A percentile compares a stretch with the other conserved stretches of the same genome.
phyloP scores from a whole-genome alignment of 139 green algal species.

The Asterochloris erici region DNA sequence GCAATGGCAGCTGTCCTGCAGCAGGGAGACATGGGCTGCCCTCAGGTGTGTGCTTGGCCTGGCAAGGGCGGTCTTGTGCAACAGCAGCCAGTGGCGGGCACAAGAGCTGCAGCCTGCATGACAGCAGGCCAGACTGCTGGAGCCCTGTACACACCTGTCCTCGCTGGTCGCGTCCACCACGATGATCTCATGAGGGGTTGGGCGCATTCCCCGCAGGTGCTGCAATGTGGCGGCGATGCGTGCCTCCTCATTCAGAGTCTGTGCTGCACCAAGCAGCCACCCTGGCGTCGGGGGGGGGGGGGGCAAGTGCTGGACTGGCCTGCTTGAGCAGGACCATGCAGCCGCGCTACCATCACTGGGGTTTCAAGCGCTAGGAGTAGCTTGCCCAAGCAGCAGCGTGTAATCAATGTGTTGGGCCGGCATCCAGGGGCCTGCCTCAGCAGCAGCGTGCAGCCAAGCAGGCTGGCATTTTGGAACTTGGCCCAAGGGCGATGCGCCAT shows the following conservation, averaged over 20 bases:
- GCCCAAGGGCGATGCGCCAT: no score
- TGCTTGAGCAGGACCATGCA: no score
- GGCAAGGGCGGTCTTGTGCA: background rate
- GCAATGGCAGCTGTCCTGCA: conserved; percentile 45
- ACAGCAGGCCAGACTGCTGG: background rate
- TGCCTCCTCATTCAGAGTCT: conserved; percentile 61
- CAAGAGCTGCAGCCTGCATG: background rate
- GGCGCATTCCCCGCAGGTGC: conserved; percentile 37
- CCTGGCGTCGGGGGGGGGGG: no score
- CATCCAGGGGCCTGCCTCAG: no score
- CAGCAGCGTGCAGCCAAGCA: no score
- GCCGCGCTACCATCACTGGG: no score
- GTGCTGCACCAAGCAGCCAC: background rate
- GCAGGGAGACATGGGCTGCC: background rate
- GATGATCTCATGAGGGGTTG: conserved; percentile 60
- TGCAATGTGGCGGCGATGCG: conserved; percentile 37
- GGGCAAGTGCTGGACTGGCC: no score
- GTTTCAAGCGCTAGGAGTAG: no score
- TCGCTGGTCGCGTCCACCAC: conserved; percentile 73
- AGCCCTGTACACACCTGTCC: conserved; percentile 30
- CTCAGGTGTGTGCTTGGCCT: background rate
- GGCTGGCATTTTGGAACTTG: no score
- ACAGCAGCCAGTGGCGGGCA: background rate
- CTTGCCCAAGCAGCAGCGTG: no score
- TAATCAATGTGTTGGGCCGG: no score